A percentile compares a stretch with the other conserved stretches of the same genome.
Evolutionary conservation across 2,329 filamentous ascomycete genomes (phyloP).

Genomic region (Colletotrichum eremochloae): DNA sequence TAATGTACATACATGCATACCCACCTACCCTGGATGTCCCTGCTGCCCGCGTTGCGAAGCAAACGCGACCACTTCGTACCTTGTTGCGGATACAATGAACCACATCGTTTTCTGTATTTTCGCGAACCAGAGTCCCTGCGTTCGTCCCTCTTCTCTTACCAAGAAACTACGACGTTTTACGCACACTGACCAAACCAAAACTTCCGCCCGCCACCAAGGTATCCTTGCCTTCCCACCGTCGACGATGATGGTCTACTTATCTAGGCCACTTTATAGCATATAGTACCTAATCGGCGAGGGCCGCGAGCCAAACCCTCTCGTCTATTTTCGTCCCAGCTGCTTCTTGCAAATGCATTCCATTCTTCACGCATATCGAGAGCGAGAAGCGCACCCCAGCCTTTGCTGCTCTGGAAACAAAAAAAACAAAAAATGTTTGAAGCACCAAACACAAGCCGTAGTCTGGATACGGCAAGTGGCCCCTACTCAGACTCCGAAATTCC

Average conservation of each 20-base stretch:
- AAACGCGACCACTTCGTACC: neutral
- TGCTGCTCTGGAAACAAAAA: no score
- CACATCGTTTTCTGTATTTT: neutral
- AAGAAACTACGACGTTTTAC: neutral
- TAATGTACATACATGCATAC: no score
- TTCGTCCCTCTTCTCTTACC: neutral
- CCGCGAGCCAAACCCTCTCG: constrained; percentile 25
- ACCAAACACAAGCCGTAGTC: neutral
- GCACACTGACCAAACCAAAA: constrained; percentile 19
- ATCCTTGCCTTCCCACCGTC: constrained; percentile 19
- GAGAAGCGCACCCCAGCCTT: neutral
- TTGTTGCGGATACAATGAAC: neutral
- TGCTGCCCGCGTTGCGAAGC: neutral
- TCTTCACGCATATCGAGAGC: neutral
- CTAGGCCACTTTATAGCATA: constrained; percentile 9
- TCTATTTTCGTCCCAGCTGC: constrained; percentile 28
- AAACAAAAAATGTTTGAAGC: neutral
- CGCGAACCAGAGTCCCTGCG: constrained; percentile 16
- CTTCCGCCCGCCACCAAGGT: constrained; percentile 1
- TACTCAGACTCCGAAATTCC: constrained; percentile 3
- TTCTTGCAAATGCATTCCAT: neutral
- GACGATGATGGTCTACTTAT: neutral
- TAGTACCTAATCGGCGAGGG: constrained; percentile 14
- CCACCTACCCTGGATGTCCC: neutral
- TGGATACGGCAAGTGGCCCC: neutral